Evolutionary conservation across 2,329 filamentous ascomycete genomes (phyloP).

Genomic region (Byssothecium circinans): DNA sequence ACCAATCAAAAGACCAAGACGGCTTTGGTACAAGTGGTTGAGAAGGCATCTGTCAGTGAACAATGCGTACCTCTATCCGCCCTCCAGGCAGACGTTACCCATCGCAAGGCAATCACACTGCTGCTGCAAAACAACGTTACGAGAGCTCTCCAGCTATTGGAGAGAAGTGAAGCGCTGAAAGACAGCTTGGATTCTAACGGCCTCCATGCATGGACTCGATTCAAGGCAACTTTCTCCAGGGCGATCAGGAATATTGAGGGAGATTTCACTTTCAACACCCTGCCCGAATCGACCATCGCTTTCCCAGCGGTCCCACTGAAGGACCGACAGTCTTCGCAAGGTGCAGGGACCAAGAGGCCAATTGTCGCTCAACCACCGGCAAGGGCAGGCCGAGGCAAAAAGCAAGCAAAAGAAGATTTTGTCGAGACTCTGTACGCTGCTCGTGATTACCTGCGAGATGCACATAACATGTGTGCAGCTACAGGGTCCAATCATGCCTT

Average conservation of each 20-base stretch:
- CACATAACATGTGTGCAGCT: conserved; percentile 58
- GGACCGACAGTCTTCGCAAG: conserved; percentile 32
- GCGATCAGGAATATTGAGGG: conserved; percentile 72
- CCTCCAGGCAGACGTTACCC: conserved; percentile 53
- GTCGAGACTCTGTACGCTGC: conserved; percentile 64
- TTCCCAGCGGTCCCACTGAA: conserved; percentile 66
- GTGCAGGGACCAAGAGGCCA: conserved; percentile 15
- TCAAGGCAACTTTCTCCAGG: conserved; percentile 67
- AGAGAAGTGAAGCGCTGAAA: conserved; percentile 26
- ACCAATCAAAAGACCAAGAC: conserved; percentile 16
- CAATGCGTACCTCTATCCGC: conserved; percentile 45
- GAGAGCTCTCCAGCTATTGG: conserved; percentile 31
- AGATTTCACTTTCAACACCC: conserved; percentile 83
- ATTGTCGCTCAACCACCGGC: conserved; percentile 9
- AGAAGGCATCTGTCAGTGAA: conserved; percentile 21
- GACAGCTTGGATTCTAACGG: conserved; percentile 46
- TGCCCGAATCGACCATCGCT: conserved; percentile 91
- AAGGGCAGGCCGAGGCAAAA: conserved; percentile 28
- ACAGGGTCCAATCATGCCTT: conserved; percentile 61
- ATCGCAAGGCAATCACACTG: conserved; percentile 53
- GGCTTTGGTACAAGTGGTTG: conserved; percentile 4
- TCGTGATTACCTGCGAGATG: conserved; percentile 65
- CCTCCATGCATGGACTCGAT: conserved; percentile 62
- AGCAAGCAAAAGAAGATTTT: conserved; percentile 48
- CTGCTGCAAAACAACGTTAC: conserved; percentile 35